Percentiles rank a stretch among this genome's conserved stretches.
Evolutionary conservation across 352 stramenopile genomes (phyloP).

Genomic region (Pythium grandisporangium): DNA sequence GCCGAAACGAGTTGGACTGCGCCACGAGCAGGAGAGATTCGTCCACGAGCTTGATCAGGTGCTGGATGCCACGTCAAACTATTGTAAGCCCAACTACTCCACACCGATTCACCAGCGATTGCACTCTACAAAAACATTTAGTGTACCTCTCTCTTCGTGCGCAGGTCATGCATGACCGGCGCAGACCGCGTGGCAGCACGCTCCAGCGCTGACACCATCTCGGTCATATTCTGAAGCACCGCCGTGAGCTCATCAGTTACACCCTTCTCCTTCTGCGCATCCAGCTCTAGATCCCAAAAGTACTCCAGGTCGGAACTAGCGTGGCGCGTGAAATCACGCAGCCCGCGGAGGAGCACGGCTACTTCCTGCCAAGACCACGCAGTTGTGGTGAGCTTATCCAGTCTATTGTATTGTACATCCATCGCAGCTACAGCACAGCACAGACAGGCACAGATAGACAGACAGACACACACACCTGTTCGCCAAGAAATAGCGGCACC

Average conservation of each 20-base stretch:
- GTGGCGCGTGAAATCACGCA: slow-evolving; percentile 8
- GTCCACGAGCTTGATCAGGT: slow-evolving; percentile 21
- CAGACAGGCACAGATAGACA: neutral
- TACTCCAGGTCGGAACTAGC: slow-evolving; percentile 7
- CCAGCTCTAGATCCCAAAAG: slow-evolving; percentile 10
- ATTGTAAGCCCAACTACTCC: too few relatives aligned
- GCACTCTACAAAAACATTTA: neutral
- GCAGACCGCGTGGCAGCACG: neutral
- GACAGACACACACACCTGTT: slow-evolving; percentile 3
- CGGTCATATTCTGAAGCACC: neutral
- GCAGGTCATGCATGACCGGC: neutral
- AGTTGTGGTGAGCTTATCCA: too few relatives aligned
- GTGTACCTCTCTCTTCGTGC: neutral
- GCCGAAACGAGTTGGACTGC: slow-evolving; percentile 21
- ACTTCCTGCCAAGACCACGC: slow-evolving; percentile 10
- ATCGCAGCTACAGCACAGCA: neutral
- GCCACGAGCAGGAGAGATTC: slow-evolving; percentile 25
- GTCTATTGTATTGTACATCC: neutral
- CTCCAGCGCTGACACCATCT: neutral
- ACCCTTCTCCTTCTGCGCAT: slow-evolving; percentile 4
- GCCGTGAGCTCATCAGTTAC: slow-evolving; percentile 1
- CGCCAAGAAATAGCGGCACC: slow-evolving; percentile 13
- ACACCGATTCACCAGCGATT: neutral
- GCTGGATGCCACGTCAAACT: too few relatives aligned
- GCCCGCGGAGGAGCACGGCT: neutral